These are phyloP conservation scores for Schizothecium vesticola DNA, from an alignment of 495 filamentous ascomycete genomes.

Conservation along the genomic window DNA sequence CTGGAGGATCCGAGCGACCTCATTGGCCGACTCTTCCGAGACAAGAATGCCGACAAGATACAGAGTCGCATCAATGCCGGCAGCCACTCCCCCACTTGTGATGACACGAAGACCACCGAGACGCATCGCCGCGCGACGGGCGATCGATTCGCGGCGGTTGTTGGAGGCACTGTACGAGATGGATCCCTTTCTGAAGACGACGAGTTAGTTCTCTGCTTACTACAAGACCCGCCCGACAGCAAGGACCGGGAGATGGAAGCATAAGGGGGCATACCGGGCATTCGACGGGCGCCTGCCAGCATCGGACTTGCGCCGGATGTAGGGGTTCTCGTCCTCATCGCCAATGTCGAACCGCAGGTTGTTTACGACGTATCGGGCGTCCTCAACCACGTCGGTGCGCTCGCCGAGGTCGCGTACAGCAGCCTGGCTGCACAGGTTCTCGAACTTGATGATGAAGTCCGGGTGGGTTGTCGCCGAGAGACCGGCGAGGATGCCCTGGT, in stretches of 20 bases:
- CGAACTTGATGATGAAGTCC: conserved; percentile 56
- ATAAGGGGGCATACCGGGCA: conserved; percentile 45
- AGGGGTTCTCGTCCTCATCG: conserved; percentile 69
- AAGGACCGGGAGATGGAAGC: neutral
- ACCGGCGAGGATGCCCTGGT: conserved; percentile 64
- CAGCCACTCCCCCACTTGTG: conserved; percentile 68
- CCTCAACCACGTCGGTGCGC: conserved; percentile 66
- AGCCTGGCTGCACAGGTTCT: conserved; percentile 63
- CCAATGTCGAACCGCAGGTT: conserved; percentile 72
- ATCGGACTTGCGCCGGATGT: conserved; percentile 61
- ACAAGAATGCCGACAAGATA: conserved; percentile 74
- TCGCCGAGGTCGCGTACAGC: conserved; percentile 51
- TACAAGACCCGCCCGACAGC: neutral
- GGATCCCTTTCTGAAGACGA: conserved; percentile 53
- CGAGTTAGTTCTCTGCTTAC: neutral
- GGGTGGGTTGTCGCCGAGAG: conserved; percentile 68
- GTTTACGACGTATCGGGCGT: conserved; percentile 73
- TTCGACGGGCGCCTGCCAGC: conserved; percentile 55
- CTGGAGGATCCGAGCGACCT: conserved; percentile 64
- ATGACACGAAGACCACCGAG: conserved; percentile 68
- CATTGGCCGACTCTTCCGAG: conserved; percentile 58
- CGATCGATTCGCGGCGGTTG: conserved; percentile 61
- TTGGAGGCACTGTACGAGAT: conserved; percentile 63
- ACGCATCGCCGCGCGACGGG: conserved; percentile 57
- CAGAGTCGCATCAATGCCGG: conserved; percentile 71